phyloP scores from a whole-genome alignment of 1,284 basidiomycete species.

The Irpex rosettiformis region DNA sequence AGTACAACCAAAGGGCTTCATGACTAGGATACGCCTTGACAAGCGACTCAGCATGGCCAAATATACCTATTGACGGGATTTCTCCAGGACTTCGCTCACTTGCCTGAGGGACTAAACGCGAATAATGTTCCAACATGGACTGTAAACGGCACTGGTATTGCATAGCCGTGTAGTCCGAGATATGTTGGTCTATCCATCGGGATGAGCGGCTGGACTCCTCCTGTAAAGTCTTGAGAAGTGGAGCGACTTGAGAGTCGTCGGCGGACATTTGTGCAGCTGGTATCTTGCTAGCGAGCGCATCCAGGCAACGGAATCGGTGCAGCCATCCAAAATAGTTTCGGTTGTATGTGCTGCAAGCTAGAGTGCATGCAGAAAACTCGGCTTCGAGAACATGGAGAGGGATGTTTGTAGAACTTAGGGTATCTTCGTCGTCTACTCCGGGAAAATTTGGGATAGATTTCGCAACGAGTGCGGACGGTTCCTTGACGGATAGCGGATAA shows the following conservation, averaged over 20 bases:
- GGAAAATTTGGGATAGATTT: neutral
- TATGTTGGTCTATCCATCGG: slow-evolving; percentile 54
- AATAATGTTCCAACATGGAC: slow-evolving; percentile 15
- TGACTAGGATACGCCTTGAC: slow-evolving; percentile 46
- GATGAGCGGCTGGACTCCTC: slow-evolving; percentile 36
- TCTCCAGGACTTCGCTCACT: neutral
- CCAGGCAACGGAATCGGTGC: slow-evolving; percentile 11
- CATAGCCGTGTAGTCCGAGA: slow-evolving; percentile 63
- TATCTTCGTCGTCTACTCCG: slow-evolving; percentile 8
- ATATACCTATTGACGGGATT: neutral
- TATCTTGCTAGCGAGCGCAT: slow-evolving; percentile 1
- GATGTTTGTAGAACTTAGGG: slow-evolving; percentile 2
- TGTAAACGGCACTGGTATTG: slow-evolving; percentile 44
- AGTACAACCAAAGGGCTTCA: slow-evolving; percentile 62
- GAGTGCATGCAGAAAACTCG: slow-evolving; percentile 11
- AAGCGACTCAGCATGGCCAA: slow-evolving; percentile 40
- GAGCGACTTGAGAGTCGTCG: slow-evolving; percentile 7
- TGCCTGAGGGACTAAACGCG: neutral
- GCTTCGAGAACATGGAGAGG: slow-evolving; percentile 1
- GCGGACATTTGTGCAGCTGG: neutral
- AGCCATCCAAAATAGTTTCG: slow-evolving; percentile 16
- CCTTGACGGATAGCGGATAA: neutral
- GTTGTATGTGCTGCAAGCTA: slow-evolving; percentile 13
- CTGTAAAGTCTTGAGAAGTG: slow-evolving; percentile 26
- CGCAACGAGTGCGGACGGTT: neutral